Conservation (phyloP, 2,329 filamentous ascomycete genomes). For the Talaromyces funiculosus region DNA sequence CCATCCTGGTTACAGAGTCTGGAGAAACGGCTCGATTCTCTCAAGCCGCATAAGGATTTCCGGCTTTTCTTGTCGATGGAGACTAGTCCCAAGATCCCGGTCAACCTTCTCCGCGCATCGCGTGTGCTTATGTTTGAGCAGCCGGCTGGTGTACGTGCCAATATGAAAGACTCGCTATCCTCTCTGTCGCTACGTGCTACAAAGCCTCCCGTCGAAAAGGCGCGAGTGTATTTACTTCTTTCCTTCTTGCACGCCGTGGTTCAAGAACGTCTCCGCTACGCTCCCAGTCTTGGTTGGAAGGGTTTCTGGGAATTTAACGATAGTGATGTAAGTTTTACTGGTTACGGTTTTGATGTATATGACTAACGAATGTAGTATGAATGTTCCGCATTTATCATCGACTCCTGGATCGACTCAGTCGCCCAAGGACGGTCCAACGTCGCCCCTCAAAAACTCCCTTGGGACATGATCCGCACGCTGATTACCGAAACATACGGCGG, state of each 20-base stretch:
- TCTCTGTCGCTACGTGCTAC: constrained; percentile 69
- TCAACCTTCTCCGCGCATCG: constrained; percentile 88
- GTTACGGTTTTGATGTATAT: neutral
- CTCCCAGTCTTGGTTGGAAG: constrained; percentile 92
- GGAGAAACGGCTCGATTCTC: constrained; percentile 91
- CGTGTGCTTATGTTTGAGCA: constrained; percentile 97
- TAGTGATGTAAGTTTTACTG: constrained; percentile 70
- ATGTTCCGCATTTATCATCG: constrained; percentile 92
- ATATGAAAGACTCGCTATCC: constrained; percentile 96
- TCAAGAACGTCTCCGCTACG: constrained; percentile 90
- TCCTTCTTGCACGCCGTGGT: constrained; percentile 94
- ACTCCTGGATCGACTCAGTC: constrained; percentile 82
- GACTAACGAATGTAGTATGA: constrained; percentile 63
- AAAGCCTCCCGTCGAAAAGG: constrained; percentile 84
- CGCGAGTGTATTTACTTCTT: constrained; percentile 80
- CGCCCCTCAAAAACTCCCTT: constrained; percentile 87
- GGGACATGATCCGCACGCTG: constrained; percentile 89
- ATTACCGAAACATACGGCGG: constrained; percentile 94
- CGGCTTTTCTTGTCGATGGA: constrained; percentile 97
- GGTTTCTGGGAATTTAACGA: constrained; percentile 99
- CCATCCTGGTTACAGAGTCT: constrained; percentile 95
- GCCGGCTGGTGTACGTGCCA: constrained; percentile 89
- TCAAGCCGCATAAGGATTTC: constrained; percentile 91
- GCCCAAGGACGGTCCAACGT: constrained; percentile 86
- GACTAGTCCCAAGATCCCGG: constrained; percentile 90